Evolutionary conservation across 768 basidiomycete genomes (phyloP), one percentile per base, ranked within the genome.

Genomic region (Leccinum fibrillosum): DNA sequence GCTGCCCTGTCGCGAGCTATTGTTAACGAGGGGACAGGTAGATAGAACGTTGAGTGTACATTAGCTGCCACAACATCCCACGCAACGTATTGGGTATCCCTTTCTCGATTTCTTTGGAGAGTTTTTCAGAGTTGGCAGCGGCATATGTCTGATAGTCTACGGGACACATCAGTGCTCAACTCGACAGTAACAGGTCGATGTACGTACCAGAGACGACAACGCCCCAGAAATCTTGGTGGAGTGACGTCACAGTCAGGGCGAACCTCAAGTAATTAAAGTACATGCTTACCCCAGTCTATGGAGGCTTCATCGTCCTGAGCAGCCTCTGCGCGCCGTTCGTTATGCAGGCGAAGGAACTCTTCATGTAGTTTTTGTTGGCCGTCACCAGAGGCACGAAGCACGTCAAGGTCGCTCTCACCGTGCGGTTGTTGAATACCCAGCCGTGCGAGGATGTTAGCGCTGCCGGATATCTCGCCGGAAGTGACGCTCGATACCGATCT

Each of bases 11-110:
- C 58, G 57, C 32, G 63, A 64, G 45, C 32, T 48, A 50, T 52
- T 45, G 66, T 64, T 21, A 64, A 54, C 52, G 59, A 50, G n/a
- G 19, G 48, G 35, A 48, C 53, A 56, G 39, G 42, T 17, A 49
- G n/a, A 55, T n/a, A n/a, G 25, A 4, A 57, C 49, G 53, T 54
- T 42, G 63, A 54, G 68, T 68, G 64, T 76, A 91, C 94, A 96
- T 97, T 70, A 96, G 80, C 70, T 97, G 94, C 92, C 92, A 98
- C 78, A 96, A 86, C 87, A 98, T 96, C 49, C 94, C 94, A 52
- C 94, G 84, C 49, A 95, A 75, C 2, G 92, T 86, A 45, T 84
- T 78, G 13, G 97, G 97, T 42, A 99, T 93, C 4, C 97, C 97
- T 60, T 80, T 81, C 63, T 97, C 94, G 54, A 99, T 99, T 4